A percentile compares a stretch with the other conserved stretches of the same genome.
Conservation (phyloP, 306 rosid genomes). For the Vigna trinervia region DNA sequence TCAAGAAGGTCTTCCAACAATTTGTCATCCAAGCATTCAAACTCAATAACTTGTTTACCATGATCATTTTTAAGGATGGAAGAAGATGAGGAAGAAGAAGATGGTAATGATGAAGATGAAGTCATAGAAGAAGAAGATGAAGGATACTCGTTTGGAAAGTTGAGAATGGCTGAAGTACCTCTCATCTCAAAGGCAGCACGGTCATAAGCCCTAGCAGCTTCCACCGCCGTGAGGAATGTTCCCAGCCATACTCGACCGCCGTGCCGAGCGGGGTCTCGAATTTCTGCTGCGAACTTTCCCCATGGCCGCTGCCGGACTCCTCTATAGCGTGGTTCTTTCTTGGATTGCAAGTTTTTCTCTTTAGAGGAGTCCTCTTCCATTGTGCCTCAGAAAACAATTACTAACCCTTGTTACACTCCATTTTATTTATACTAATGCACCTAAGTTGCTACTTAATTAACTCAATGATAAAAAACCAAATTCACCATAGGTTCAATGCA, state of each 20-base stretch:
- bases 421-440: constrained; percentile 37
- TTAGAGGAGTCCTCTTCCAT: constrained; percentile 38
- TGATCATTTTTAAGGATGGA: neutral
- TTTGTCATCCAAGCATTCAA: constrained; percentile 68
- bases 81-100: constrained; percentile 20
- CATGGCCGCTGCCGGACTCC: constrained; percentile 51
- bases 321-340: constrained; percentile 21
- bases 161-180: constrained; percentile 63
- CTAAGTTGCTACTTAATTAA: neutral
- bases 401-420: neutral
- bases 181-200: constrained; percentile 70
- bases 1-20: constrained; percentile 80
- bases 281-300: constrained; percentile 51
- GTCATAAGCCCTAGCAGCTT: constrained; percentile 75
- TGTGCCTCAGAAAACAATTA: neutral
- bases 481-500: constrained; percentile 47
- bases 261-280: constrained; percentile 25
- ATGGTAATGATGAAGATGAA: constrained; percentile 16
- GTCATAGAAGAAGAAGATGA: constrained; percentile 17
- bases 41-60: constrained; percentile 55
- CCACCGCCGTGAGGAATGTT: constrained; percentile 59
- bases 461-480: neutral
- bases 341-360: neutral
- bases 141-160: constrained; percentile 62
- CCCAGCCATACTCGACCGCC: constrained; percentile 70